A percentile compares a stretch with the other conserved stretches of the same genome.
These are phyloP conservation scores for Rhodotorula sp. DNA, from an alignment of 1,284 basidiomycete species.

Conservation along the genomic window DNA sequence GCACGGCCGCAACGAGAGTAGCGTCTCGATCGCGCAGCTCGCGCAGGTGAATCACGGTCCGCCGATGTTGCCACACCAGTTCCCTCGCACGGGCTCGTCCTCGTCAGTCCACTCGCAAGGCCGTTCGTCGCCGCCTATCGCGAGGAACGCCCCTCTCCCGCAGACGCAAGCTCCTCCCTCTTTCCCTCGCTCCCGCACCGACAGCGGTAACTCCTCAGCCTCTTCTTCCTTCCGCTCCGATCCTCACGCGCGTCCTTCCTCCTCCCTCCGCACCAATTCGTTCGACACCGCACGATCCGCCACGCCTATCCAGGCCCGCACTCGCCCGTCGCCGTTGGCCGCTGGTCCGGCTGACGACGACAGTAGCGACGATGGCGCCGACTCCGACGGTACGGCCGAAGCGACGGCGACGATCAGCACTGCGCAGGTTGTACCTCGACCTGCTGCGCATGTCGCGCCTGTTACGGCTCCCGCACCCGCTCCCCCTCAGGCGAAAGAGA, in stretches of 20 bases:
- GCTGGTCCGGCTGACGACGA: constrained; percentile 6
- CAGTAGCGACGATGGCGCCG: constrained; percentile 19
- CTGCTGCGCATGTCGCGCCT: background rate
- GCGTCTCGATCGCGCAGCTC: background rate
- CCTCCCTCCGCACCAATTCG: constrained; percentile 10
- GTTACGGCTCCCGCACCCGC: background rate
- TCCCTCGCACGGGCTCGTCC: background rate
- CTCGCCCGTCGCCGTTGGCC: constrained; percentile 20
- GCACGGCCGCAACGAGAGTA: constrained; percentile 1
- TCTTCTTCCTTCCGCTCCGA: background rate
- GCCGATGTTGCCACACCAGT: background rate
- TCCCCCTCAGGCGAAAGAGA: constrained; percentile 4
- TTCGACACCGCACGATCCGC: constrained; percentile 27
- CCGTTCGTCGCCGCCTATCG: background rate
- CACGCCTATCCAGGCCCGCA: constrained; percentile 18
- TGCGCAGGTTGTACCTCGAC: background rate
- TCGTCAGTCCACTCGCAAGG: constrained; percentile 4
- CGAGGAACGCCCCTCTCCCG: background rate
- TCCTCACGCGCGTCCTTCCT: constrained; percentile 2
- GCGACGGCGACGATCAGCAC: constrained; percentile 16
- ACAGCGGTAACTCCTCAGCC: constrained; percentile 1
- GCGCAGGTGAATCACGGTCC: background rate
- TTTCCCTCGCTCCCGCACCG: constrained; percentile 13
- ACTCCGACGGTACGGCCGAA: constrained; percentile 36
- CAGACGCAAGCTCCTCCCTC: constrained; percentile 7